Evolutionary conservation across 31 red algal genomes (phyloP), one percentile per base, ranked within the genome.

Genomic region (Asparagopsis taxiformis): DNA sequence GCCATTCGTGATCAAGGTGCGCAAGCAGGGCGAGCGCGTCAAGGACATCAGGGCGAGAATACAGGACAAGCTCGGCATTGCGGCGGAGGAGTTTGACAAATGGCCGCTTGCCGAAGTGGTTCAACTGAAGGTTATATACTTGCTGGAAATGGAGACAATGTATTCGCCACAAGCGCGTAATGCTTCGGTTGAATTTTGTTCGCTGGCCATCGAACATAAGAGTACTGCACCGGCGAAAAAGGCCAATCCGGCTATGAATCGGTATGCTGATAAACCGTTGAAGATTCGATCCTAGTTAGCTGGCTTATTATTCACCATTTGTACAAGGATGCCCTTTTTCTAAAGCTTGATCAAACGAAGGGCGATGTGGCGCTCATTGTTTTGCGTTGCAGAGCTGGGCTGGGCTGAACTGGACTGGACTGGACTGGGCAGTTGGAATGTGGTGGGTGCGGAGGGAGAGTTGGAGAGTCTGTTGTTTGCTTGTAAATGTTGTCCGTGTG

Each of bases 201-300:
- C 76, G 32, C 62, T 91, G 56, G 87, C 87, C 22, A 75, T 91
- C 37, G 87, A 91, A 63, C 87, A 91, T 51, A 80, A 82, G 46
- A 75, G 87, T 20, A 75, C 70, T 21, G 56, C 68, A n/a, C 68
- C 77, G 1, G 29, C 62, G 37, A 71, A 72, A 61, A 46, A 53
- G 25, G 28, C 55, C 22, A 65, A 34, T 22, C 15, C 67, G 0
- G 50, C 56, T n/a, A 36, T 74, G 51, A 65, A 56, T 51, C 67
- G 77, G 50, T 76, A 76, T 75, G 87, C 77, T 41, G 87, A 91
- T 76, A 91, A 91, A 61, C 87, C 87, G 2, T 67, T 91, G 48
- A 91, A 70, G 53, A 91, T 91, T 44, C 85, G 85, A n/a, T n/a
- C n/a, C n/a, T 73, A 89, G 85, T 68, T 89, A 75, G 70, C 41